Base-by-base conservation (phyloP, 1,139 yeast species). In the Yamadazyma dendronema region DNA sequence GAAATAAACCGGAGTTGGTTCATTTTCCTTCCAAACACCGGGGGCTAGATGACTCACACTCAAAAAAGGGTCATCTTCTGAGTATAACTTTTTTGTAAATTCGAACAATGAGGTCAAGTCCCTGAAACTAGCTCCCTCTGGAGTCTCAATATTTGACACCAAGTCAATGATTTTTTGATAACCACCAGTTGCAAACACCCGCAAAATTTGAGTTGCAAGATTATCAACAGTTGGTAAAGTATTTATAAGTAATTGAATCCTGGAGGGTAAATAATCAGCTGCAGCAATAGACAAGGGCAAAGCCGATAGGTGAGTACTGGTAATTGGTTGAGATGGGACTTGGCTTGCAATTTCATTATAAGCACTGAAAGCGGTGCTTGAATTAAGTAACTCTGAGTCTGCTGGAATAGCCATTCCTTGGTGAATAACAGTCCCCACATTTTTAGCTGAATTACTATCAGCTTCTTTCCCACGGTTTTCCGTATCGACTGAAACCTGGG, bases 71-170 rank as follows among this genome's bases (percentile, higher is more conserved):
- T 81, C 82, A 31, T 80, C 84, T 45, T 71, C 77, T 2, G 83
- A 76, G 54, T 81, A 83, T 9, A 82, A 65, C 43, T 74, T 64
- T 47, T 81, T 79, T 2, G 86, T 78, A 44, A 84, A 85, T 52
- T 84, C 90, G 54, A 88, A 88, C 30, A 87, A 62, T 29, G 84
- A 81, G 14, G 86, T 77, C 47, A 89, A 65, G 43, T 83, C 84
- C 37, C 82, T 73, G 53, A 81, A 88, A 0, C 89, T 80, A 29
- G 84, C 84, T 3, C 89, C 89, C 13, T 85, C 81, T 2, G 79
- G 78, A 8, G 84, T 75, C 31, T 83, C 89, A 4, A 85, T 81
- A 47, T 79, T 82, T 11, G 89, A 79, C 0, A 87, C 87, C 35
- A 84, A 65, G 33, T 81, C 83, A 47, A 86, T 68, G 16, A 85